Evolutionary conservation across 768 basidiomycete genomes (phyloP).

Genomic region (Boletus vinaceobasis): DNA sequence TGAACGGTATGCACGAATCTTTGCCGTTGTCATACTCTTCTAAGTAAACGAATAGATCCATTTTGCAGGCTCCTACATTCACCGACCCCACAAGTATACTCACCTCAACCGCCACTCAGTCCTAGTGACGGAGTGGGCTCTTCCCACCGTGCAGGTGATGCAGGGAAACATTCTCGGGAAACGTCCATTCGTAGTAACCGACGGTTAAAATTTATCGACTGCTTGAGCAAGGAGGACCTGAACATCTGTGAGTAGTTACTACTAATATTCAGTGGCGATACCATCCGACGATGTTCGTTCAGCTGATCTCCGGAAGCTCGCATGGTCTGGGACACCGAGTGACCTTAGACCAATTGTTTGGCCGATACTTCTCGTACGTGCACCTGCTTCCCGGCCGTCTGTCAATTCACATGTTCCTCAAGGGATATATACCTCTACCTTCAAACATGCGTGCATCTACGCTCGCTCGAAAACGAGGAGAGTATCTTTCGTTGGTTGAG

Average conservation of each 20-base stretch:
- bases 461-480: slow-evolving; percentile 85
- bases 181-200: slow-evolving; percentile 76
- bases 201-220: slow-evolving; percentile 78
- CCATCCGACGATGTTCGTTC: slow-evolving; percentile 4
- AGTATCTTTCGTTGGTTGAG: slow-evolving; percentile 87
- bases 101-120: slow-evolving; percentile 1
- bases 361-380: slow-evolving; percentile 86
- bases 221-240: slow-evolving; percentile 70
- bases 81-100: neutral
- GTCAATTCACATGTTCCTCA: slow-evolving; percentile 6
- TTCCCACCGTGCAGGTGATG: slow-evolving; percentile 27
- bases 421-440: slow-evolving; percentile 93
- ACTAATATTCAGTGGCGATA: neutral
- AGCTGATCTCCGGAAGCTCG: slow-evolving; percentile 86
- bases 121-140: slow-evolving; percentile 9
- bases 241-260: slow-evolving; percentile 62
- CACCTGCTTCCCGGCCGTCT: neutral
- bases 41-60: slow-evolving; percentile 49
- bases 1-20: slow-evolving; percentile 54
- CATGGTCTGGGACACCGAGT: slow-evolving; percentile 91
- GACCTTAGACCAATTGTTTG: slow-evolving; percentile 90
- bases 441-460: slow-evolving; percentile 69
- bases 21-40: slow-evolving; percentile 20
- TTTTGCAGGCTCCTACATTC: slow-evolving; percentile 50
- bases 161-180: slow-evolving; percentile 66